Conservation (phyloP, 257 asterid species). For the Linaria vulgaris region DNA sequence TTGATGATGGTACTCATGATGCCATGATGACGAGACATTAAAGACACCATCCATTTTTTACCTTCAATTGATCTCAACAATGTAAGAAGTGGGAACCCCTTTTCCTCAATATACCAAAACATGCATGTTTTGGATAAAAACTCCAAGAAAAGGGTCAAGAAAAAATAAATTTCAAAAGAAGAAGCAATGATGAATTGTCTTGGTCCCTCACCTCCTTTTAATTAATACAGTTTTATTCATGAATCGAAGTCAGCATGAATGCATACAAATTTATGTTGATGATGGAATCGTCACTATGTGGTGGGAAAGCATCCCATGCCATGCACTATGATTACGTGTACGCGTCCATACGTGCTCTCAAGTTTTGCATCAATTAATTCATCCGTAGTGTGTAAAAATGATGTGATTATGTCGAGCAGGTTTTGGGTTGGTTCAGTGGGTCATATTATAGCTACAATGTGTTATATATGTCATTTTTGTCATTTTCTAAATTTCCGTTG, state of each 20-base stretch:
- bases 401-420: conserved; percentile 10
- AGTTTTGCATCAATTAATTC: conserved; percentile 21
- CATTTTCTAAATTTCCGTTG: neutral
- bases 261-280: conserved; percentile 29
- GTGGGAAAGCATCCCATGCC: conserved; percentile 52
- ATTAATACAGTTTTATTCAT: neutral
- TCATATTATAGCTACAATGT: neutral
- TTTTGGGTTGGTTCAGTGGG: conserved; percentile 20
- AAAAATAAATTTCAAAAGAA: neutral
- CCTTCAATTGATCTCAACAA: conserved; percentile 31
- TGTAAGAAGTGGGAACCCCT: conserved; percentile 33
- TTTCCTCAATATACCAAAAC: conserved; percentile 8
- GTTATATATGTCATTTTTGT: neutral
- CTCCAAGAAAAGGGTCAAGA: neutral
- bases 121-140: conserved; percentile 17
- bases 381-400: neutral
- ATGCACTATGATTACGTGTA: conserved; percentile 54
- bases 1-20: conserved; percentile 62
- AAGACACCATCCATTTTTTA: conserved; percentile 9
- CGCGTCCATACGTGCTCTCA: conserved; percentile 31
- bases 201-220: conserved; percentile 19
- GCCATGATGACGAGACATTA: conserved; percentile 55
- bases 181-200: conserved; percentile 16
- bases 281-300: conserved; percentile 21
- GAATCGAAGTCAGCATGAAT: conserved; percentile 20